phyloP scores from a whole-genome alignment of 306 rosid genomes.

The Quercus dentata region DNA sequence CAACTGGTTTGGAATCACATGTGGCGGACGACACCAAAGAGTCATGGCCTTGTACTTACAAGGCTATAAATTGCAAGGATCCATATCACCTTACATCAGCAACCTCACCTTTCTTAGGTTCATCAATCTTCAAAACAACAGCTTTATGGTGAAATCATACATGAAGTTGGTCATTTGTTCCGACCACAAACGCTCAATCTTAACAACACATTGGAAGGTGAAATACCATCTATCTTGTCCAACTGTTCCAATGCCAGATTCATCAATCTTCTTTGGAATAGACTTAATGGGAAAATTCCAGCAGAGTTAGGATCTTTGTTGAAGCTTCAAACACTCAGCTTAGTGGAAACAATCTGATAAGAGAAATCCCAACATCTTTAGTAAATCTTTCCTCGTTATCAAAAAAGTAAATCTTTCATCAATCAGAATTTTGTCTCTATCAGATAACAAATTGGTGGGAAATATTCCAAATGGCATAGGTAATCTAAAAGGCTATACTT shows the following conservation, averaged over 20 bases:
- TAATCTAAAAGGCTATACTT: background rate
- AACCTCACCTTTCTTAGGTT: slow-evolving; percentile 14
- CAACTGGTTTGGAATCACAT: background rate
- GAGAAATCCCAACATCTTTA: slow-evolving; percentile 9
- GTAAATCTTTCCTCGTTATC: background rate
- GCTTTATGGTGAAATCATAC: background rate
- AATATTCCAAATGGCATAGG: slow-evolving; percentile 3
- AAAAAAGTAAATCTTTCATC: background rate
- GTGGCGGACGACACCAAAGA: slow-evolving; percentile 8
- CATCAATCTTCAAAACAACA: slow-evolving; percentile 11
- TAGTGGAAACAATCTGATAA: background rate
- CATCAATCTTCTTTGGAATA: background rate
- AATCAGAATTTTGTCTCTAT: background rate
- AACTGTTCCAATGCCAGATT: background rate
- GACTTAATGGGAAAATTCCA: background rate
- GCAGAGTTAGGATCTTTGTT: background rate
- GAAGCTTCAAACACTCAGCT: background rate
- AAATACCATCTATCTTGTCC: background rate
- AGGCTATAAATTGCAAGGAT: background rate
- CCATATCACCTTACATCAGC: slow-evolving; percentile 15
- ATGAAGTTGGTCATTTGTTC: slow-evolving; percentile 7
- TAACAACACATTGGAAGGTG: slow-evolving; percentile 12
- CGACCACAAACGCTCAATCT: background rate
- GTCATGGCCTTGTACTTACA: background rate
- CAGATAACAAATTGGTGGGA: background rate